Base-by-base conservation (phyloP, 495 filamentous ascomycete genomes). In the Penicillium alfredii region DNA sequence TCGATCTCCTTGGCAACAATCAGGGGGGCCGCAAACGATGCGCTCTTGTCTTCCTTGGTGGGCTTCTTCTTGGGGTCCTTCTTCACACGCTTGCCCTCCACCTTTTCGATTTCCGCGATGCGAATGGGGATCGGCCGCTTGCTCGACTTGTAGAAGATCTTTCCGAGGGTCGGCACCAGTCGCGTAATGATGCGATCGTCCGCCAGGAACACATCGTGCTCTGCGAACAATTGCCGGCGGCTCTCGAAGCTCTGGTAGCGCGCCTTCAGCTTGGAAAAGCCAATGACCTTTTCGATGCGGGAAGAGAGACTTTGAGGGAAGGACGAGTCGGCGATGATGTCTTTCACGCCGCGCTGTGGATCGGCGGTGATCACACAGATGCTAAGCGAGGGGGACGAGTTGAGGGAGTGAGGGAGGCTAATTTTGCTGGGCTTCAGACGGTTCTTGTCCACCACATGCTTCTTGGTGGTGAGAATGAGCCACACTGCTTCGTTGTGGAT, bases 91-190 rank as follows among this genome's bases (percentile, higher is more conserved):
- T 86, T 86, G 16, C 79, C 82, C 22, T 82, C 78, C 12, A 72
- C 72, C 60, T 80, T 79, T 21, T 80, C 62, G 29, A 76, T 68
- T 35, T 75, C 71, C 42, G 74, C 69, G 39, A 93, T 75, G 31
- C 67, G 71, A n/a, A 97, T 75, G 4, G 93, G 87, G 29, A 97
- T 77, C 1, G 92, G 92, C 13, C 88, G 74, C 72, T 96, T 96
- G 53, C 71, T 73, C 6, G 74, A 79, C 57, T 82, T 77, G 76
- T 86, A 94, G 68, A 97, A 95, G 0, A 74, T 76, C 64, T 93
- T 95, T 27, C 90, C 92, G 0, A 97, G 76, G 2, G 78, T 64
- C 15, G 71, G 71, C 11, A 86, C 83, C n/a, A 96, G 69, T 40
- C 73, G 75, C 40, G 78, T 84, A 42, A 87, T 68, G 38, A 95